Conservation (phyloP, 768 basidiomycete species). For the Kwoniella mangroviensis region DNA sequence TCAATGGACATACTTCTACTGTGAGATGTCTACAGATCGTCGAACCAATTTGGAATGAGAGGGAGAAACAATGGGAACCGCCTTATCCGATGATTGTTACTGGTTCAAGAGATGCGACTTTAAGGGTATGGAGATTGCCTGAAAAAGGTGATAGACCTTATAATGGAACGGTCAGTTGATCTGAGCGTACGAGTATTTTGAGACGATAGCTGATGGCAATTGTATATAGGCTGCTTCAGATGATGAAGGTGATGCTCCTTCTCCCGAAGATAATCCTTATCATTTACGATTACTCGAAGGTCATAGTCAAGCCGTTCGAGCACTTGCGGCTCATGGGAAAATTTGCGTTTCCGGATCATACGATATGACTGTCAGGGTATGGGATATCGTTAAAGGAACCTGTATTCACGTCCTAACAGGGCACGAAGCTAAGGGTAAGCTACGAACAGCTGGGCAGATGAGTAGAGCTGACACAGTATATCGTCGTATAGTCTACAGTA, state of each 20-base stretch:
- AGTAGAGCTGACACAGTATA: not conserved
- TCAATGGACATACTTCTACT: constrained; percentile 94
- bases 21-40: constrained; percentile 95
- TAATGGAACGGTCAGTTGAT: constrained; percentile 23
- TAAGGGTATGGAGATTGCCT: constrained; percentile 72
- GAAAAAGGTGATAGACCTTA: constrained; percentile 66
- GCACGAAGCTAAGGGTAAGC: constrained; percentile 85
- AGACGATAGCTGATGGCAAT: not conserved
- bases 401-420: constrained; percentile 81
- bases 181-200: not conserved
- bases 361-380: constrained; percentile 90
- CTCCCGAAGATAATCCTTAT: constrained; percentile 74
- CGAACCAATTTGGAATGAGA: constrained; percentile 83
- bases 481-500: constrained; percentile 80
- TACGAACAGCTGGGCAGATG: not conserved
- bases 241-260: not conserved
- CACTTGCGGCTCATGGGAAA: constrained; percentile 85
- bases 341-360: constrained; percentile 94
- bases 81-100: constrained; percentile 74
- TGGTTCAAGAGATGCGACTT: constrained; percentile 70
- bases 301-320: constrained; percentile 88
- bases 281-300: constrained; percentile 83
- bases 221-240: not conserved
- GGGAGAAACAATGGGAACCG: constrained; percentile 70
- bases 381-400: constrained; percentile 85